These are phyloP conservation scores for Colletotrichum sp. DNA, from an alignment of 2,329 filamentous ascomycete species.

Conservation along the genomic window DNA sequence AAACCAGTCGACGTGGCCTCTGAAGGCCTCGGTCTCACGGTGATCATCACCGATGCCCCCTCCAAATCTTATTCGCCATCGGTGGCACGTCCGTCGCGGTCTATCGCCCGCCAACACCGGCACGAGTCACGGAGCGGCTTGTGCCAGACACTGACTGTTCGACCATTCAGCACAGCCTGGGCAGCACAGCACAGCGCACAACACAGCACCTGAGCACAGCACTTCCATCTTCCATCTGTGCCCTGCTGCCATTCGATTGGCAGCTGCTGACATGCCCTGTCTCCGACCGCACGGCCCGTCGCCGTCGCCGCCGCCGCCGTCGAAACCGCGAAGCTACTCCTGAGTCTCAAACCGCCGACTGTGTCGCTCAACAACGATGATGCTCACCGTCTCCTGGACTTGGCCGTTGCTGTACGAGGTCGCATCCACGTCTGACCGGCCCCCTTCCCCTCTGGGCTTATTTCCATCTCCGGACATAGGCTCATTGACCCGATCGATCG, in stretches of 20 bases:
- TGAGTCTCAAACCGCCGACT: slow-evolving; percentile 17
- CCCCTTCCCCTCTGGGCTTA: background rate
- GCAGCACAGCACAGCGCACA: background rate
- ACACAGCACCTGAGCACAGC: background rate
- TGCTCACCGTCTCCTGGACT: background rate
- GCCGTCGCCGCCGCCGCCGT: background rate
- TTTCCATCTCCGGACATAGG: slow-evolving; percentile 10
- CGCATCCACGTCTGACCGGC: background rate
- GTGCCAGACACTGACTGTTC: background rate
- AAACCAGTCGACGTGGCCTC: background rate
- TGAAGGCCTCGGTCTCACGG: background rate
- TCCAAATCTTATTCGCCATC: background rate
- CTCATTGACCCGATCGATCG: slow-evolving; percentile 15
- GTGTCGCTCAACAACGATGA: background rate
- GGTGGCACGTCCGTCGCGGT: background rate
- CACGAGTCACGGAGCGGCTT: background rate
- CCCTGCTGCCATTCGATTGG: background rate
- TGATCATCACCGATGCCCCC: background rate
- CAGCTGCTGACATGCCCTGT: background rate
- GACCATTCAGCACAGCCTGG: background rate
- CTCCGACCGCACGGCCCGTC: background rate
- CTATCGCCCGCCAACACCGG: background rate
- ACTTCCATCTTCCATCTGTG: background rate
- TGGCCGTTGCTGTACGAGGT: background rate
- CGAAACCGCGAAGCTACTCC: slow-evolving; percentile 10